These are phyloP conservation scores for Sclerotinia subarctica DNA, from an alignment of 2,329 filamentous ascomycete genomes.

Conservation along the genomic window DNA sequence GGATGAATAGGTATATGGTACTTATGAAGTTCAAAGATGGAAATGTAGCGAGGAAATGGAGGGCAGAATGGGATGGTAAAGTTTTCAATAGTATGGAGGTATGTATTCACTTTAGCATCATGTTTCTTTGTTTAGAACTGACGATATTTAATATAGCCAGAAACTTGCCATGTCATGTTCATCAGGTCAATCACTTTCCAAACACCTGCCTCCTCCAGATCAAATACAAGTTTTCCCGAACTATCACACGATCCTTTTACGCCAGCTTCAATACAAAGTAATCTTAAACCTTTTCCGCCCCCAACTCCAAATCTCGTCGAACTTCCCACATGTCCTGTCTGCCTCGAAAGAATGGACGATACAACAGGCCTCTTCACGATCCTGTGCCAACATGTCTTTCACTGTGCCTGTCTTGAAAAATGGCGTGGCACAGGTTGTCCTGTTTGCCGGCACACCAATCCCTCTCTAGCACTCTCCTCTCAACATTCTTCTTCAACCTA, in stretches of 20 bases:
- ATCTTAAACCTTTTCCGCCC: slow-evolving; percentile 57
- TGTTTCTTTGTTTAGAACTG: slow-evolving; percentile 3
- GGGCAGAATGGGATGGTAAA: slow-evolving; percentile 84
- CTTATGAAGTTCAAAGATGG: slow-evolving; percentile 87
- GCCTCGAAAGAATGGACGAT: slow-evolving; percentile 96
- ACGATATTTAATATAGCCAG: slow-evolving; percentile 54
- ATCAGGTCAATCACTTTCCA: slow-evolving; percentile 89
- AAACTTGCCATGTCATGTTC: slow-evolving; percentile 93
- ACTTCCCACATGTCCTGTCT: slow-evolving; percentile 92
- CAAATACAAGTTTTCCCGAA: slow-evolving; percentile 50
- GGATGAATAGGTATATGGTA: slow-evolving; percentile 89
- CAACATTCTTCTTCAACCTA: slow-evolving; percentile 35
- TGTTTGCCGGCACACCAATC: slow-evolving; percentile 85
- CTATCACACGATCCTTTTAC: slow-evolving; percentile 64
- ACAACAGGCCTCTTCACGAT: slow-evolving; percentile 94
- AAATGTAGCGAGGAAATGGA: slow-evolving; percentile 73
- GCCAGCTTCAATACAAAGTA: slow-evolving; percentile 45
- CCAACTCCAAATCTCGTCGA: slow-evolving; percentile 82
- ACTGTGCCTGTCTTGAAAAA: slow-evolving; percentile 92
- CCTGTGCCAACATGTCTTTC: slow-evolving; percentile 95
- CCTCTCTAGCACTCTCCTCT: slow-evolving; percentile 42
- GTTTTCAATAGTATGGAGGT: slow-evolving; percentile 91
- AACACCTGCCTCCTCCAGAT: slow-evolving; percentile 32
- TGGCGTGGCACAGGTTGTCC: slow-evolving; percentile 95
- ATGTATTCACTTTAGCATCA: slow-evolving; percentile 36